These are phyloP conservation scores for Brasilioporus rufonigricans DNA, from an alignment of 768 basidiomycete species.

Conservation along the genomic window DNA sequence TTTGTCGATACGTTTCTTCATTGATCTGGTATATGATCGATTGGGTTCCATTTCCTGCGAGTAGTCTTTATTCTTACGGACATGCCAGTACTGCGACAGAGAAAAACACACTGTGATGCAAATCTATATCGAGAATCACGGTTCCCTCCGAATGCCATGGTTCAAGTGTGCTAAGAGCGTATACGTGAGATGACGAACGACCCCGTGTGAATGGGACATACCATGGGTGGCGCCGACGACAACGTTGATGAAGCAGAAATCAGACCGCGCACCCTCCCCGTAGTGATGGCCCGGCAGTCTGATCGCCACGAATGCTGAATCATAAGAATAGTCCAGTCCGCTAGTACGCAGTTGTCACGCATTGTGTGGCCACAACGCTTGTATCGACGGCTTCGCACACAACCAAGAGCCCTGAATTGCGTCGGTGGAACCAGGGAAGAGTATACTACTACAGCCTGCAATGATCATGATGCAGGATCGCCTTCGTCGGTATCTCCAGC, in stretches of 20 bases:
- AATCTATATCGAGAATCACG: constrained; percentile 83
- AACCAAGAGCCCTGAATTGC: constrained; percentile 78
- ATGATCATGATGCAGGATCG: constrained; percentile 44
- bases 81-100: background rate
- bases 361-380: constrained; percentile 43
- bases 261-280: constrained; percentile 83
- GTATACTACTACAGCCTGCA: too few species aligned
- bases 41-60: constrained; percentile 89
- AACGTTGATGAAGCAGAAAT: constrained; percentile 95
- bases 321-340: constrained; percentile 16
- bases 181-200: background rate
- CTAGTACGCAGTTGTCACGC: constrained; percentile 12
- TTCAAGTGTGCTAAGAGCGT: constrained; percentile 67
- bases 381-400: constrained; percentile 87
- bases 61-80: background rate
- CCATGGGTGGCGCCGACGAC: constrained; percentile 89
- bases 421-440: constrained; percentile 72
- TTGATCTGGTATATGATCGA: constrained; percentile 90
- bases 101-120: constrained; percentile 25
- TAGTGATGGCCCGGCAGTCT: constrained; percentile 96
- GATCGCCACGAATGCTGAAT: constrained; percentile 75
- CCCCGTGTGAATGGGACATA: constrained; percentile 30
- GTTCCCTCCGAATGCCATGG: constrained; percentile 74
- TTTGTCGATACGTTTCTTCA: constrained; percentile 74
- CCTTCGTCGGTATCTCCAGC: constrained; percentile 38